Percentiles rank a stretch among this genome's conserved stretches.
Conservation (phyloP, 2,329 filamentous ascomycete species). For the Coleophoma crateriformis region DNA sequence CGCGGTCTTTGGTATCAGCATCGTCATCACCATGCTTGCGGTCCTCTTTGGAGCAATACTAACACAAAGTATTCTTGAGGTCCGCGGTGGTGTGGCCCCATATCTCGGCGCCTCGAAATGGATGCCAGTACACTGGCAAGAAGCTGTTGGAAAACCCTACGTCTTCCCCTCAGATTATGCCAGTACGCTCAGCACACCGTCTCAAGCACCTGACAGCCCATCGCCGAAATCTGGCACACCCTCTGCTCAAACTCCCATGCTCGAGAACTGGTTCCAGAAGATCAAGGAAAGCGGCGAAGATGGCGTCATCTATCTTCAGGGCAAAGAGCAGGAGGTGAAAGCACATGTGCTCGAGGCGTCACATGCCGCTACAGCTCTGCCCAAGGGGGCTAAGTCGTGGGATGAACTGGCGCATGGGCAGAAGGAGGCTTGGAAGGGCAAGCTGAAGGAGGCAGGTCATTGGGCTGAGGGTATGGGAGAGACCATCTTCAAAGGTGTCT, state of each 20-base stretch:
- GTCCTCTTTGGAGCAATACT: conserved; percentile 18
- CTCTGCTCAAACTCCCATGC: not conserved
- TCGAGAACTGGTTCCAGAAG: not conserved
- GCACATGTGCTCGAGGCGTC: conserved; percentile 17
- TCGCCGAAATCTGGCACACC: not conserved
- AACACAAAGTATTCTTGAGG: conserved; percentile 23
- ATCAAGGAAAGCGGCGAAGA: conserved; percentile 6
- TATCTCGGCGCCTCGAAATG: conserved; percentile 17
- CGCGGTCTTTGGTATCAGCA: conserved; percentile 14
- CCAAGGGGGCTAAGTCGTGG: conserved; percentile 21
- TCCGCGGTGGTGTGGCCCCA: conserved; percentile 17
- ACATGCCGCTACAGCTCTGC: conserved; percentile 3
- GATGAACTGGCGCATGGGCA: conserved; percentile 20
- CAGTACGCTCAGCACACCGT: not conserved
- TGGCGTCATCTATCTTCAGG: conserved; percentile 8
- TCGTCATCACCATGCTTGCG: conserved; percentile 15
- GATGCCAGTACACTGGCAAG: conserved; percentile 18
- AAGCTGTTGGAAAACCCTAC: conserved; percentile 20
- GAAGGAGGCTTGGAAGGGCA: conserved; percentile 22
- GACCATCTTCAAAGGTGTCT: conserved; percentile 24
- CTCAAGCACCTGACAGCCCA: not conserved
- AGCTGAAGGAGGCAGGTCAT: conserved; percentile 23
- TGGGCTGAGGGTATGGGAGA: conserved; percentile 25
- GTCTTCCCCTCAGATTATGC: conserved; percentile 6
- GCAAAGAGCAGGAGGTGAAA: conserved; percentile 6